Evolutionary conservation across 129 eudicot genomes (phyloP).

Genomic region (Lactuca saligna): DNA sequence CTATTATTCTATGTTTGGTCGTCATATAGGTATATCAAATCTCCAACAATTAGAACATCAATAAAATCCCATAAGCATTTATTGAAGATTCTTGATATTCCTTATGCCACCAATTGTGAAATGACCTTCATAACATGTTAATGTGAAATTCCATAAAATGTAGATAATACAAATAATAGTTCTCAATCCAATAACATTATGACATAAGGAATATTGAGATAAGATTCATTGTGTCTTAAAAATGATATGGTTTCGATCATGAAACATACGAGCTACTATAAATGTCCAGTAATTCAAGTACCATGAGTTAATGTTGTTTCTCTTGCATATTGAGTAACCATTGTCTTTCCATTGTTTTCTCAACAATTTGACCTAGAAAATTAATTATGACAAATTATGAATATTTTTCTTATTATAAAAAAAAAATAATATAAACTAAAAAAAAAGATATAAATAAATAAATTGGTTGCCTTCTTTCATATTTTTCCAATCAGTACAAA

Average conservation of each 20-base stretch:
- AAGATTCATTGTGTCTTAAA: not conserved
- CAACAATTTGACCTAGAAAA: slow-evolving; percentile 16
- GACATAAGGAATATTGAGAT: not conserved
- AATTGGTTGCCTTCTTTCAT: slow-evolving; percentile 18
- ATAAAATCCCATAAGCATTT: no score
- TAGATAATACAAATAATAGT: not conserved
- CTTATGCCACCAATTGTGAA: no score
- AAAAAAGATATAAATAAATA: not conserved
- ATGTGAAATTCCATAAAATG: not conserved
- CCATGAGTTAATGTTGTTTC: not conserved
- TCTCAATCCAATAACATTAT: not conserved
- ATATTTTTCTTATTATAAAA: not conserved
- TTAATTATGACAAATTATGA: not conserved
- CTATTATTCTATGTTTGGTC: no score
- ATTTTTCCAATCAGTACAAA: slow-evolving; percentile 2
- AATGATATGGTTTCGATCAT: no score
- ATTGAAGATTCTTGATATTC: no score
- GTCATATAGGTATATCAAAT: no score
- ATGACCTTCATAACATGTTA: no score
- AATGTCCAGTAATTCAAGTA: not conserved
- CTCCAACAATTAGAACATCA: no score
- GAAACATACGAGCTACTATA: not conserved
- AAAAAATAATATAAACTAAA: not conserved
- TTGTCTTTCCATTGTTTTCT: slow-evolving; percentile 15
- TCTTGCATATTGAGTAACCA: not conserved